Evolutionary conservation across 208 protist species (phyloP).

Genomic region (Trypanosoma brucei): DNA sequence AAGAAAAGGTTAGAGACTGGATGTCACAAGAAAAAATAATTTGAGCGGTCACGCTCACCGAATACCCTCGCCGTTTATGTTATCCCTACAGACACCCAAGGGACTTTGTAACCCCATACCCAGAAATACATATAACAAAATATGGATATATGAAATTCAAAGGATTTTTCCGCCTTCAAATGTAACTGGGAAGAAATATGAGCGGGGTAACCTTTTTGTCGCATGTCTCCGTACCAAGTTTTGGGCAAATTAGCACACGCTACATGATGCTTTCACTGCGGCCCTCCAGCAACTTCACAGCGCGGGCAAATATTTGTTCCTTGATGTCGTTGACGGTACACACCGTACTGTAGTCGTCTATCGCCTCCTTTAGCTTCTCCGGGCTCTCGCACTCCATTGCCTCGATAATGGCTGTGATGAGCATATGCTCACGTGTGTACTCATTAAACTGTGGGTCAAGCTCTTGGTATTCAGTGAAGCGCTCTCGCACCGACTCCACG

Average conservation of each 20-base stretch:
- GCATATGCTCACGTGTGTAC: conserved; percentile 82
- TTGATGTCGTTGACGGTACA: conserved; percentile 58
- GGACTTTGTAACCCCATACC: too few species aligned
- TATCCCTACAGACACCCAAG: too few species aligned
- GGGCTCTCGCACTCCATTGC: conserved; percentile 60
- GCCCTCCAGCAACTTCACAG: conserved; percentile 52
- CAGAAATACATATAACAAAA: too few species aligned
- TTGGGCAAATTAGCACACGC: neutral
- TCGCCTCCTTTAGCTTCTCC: conserved; percentile 59
- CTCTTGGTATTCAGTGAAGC: conserved; percentile 79
- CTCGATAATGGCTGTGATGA: conserved; percentile 72
- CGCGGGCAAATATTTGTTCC: conserved; percentile 73
- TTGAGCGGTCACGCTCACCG: too few species aligned
- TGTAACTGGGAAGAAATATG: too few species aligned
- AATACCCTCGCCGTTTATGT: too few species aligned
- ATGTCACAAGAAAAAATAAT: too few species aligned
- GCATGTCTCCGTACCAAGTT: too few species aligned
- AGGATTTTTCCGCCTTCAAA: too few species aligned
- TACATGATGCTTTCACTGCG: conserved; percentile 32
- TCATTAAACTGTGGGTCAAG: conserved; percentile 86
- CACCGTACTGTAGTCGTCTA: conserved; percentile 78
- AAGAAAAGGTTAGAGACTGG: too few species aligned
- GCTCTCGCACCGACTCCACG: conserved; percentile 59
- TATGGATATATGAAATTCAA: too few species aligned
- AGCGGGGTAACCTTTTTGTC: too few species aligned